Conservation (phyloP, 2,329 filamentous ascomycete genomes). For the Magnaporthiopsis incrustans region DNA sequence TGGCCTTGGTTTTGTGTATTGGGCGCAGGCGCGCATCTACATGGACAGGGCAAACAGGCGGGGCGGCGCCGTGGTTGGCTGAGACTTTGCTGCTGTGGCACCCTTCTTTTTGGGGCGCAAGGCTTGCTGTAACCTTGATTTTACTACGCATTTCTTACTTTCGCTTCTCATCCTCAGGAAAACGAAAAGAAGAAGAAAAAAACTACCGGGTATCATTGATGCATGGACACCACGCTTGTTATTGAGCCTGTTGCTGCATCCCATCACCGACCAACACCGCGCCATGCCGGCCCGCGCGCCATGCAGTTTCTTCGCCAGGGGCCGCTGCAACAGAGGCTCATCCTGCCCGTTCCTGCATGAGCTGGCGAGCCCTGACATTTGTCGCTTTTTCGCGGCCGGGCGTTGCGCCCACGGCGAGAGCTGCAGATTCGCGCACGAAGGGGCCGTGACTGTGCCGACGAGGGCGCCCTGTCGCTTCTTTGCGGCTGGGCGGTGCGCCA, state of each 20-base stretch:
- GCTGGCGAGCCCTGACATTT: neutral
- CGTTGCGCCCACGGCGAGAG: neutral
- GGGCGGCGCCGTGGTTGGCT: neutral
- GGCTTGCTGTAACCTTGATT: too few species aligned
- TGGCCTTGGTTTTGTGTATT: too few species aligned
- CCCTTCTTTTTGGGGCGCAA: too few species aligned
- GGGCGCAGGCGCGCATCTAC: too few species aligned
- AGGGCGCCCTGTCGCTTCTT: slow-evolving; percentile 7
- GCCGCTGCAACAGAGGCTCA: neutral
- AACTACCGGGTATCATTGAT: too few species aligned
- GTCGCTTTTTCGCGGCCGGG: neutral
- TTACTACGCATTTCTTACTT: too few species aligned
- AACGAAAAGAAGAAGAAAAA: too few species aligned
- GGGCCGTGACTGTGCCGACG: too few species aligned
- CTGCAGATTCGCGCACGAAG: neutral
- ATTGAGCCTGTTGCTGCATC: too few species aligned
- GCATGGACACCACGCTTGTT: too few species aligned
- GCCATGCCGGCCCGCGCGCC: neutral
- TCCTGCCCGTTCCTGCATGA: neutral
- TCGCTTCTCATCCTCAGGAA: too few species aligned
- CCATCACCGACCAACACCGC: neutral
- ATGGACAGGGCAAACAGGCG: too few species aligned
- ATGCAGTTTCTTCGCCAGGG: neutral
- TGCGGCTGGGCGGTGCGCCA: neutral
- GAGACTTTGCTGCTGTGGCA: neutral